Evolutionary conservation across 202 grass and related monocot species (phyloP).

Genomic region (Panicum virgatum): DNA sequence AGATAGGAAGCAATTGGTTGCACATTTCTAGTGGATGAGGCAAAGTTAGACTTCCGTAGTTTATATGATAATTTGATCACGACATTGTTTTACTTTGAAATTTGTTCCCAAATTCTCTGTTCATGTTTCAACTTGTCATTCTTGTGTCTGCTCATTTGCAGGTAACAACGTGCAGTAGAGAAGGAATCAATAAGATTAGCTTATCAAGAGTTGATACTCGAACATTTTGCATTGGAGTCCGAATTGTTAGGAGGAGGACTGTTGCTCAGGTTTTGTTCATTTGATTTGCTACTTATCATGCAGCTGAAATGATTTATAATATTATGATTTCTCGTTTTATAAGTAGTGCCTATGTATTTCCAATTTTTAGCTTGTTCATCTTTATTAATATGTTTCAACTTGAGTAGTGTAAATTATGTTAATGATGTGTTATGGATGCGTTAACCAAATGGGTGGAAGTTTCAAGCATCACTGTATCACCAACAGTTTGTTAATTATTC

Average conservation of each 20-base stretch:
- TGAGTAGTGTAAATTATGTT: not conserved
- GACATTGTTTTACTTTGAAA: conserved; percentile 9
- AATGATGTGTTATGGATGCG: not conserved
- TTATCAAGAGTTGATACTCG: conserved; percentile 81
- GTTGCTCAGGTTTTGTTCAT: conserved; percentile 59
- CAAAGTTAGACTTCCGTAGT: conserved; percentile 4
- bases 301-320: conserved; percentile 30
- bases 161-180: conserved; percentile 82
- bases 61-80: not conserved
- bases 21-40: conserved; percentile 1
- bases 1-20: not conserved
- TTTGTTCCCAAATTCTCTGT: conserved; percentile 16
- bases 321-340: not conserved
- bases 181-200: conserved; percentile 89
- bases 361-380: conserved; percentile 1
- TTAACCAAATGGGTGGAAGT: not conserved
- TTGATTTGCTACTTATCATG: conserved; percentile 11
- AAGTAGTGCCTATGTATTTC: not conserved
- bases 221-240: conserved; percentile 92
- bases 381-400: not conserved
- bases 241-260: conserved; percentile 69
- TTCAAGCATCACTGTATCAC: not conserved
- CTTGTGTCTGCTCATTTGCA: conserved; percentile 48
- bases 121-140: not conserved
- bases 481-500: conserved; percentile 20